These are phyloP conservation scores for Kappamyces sp. DNA, from an alignment of 192 early-diverging fungal species.

Conservation along the genomic window DNA sequence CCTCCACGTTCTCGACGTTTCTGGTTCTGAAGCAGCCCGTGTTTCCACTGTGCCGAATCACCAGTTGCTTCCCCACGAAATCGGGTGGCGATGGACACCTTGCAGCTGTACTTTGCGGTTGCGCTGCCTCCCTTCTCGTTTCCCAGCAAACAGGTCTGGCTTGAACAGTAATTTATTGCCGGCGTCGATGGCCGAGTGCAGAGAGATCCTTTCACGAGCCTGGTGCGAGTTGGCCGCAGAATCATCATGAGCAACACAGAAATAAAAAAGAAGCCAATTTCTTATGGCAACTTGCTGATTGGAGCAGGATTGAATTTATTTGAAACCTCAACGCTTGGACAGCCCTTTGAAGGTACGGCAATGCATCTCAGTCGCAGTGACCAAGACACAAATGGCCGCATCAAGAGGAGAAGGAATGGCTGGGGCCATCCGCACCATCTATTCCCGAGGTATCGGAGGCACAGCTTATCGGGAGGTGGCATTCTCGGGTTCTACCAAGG, in stretches of 20 bases:
- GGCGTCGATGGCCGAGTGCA: too few relatives aligned
- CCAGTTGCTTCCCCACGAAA: too few relatives aligned
- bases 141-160: too few relatives aligned
- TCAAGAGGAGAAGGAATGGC: conserved; percentile 70
- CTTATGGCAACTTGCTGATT: conserved; percentile 77
- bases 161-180: too few relatives aligned
- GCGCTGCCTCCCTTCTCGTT: too few relatives aligned
- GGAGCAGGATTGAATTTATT: conserved; percentile 74
- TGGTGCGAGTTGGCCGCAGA: too few relatives aligned
- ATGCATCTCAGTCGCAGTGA: not conserved
- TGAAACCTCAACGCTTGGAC: conserved; percentile 86
- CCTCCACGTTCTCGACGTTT: too few relatives aligned
- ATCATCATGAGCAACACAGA: not conserved
- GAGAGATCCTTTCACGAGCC: too few relatives aligned
- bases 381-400: conserved; percentile 26
- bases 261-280: conserved; percentile 79
- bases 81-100: too few relatives aligned
- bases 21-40: too few relatives aligned
- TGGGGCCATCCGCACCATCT: conserved; percentile 62
- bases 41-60: too few relatives aligned
- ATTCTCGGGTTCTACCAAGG: conserved; percentile 87
- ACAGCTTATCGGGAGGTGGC: conserved; percentile 36
- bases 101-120: too few relatives aligned
- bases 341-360: conserved; percentile 57
- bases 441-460: conserved; percentile 41